A percentile compares a stretch with the other conserved stretches of the same genome.
Conservation (phyloP, 441 rosid species). For the Metrosideros polymorpha region DNA sequence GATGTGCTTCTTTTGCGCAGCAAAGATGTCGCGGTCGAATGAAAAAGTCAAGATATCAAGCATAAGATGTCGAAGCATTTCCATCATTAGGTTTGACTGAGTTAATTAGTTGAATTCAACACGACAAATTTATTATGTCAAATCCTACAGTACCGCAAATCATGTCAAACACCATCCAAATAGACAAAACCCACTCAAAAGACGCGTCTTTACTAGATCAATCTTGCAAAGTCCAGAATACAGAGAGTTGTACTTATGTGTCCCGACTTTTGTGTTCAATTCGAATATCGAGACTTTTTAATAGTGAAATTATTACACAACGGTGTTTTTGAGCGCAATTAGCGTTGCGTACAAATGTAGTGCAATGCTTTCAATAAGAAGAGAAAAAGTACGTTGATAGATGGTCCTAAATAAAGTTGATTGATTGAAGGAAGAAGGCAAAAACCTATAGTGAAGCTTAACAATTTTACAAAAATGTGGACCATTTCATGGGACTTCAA, state of each 20-base stretch:
- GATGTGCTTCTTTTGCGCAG: background rate
- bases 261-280: background rate
- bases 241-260: background rate
- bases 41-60: background rate
- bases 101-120: background rate
- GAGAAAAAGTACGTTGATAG: background rate
- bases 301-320: background rate
- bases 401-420: background rate
- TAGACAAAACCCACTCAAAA: fast-evolving
- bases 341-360: fast-evolving
- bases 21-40: background rate
- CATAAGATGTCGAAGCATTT: background rate
- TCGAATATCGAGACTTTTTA: fast-evolving
- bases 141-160: fast-evolving
- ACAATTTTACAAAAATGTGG: background rate
- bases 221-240: background rate
- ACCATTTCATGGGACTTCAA: background rate
- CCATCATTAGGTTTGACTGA: fast-evolving
- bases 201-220: fast-evolving
- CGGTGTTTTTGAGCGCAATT: fast-evolving
- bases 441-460: background rate
- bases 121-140: background rate
- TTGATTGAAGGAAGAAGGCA: background rate
- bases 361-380: background rate
- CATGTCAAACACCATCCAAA: fast-evolving